Percentiles rank a stretch among this genome's conserved stretches.
phyloP scores from a whole-genome alignment of 805 yeast species.

The Cyberlindnera xylosilytica region DNA sequence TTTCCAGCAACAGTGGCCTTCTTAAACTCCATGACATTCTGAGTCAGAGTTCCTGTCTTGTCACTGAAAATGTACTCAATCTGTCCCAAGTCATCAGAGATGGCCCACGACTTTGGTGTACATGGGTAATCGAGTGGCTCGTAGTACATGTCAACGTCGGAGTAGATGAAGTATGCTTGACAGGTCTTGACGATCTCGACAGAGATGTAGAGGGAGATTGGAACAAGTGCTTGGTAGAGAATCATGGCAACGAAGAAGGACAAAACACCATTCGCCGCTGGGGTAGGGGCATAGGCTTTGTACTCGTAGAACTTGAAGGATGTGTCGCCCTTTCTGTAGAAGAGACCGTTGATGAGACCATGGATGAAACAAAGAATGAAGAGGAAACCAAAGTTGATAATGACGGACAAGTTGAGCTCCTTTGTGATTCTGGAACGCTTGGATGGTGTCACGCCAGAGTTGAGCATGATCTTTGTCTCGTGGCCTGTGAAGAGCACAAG shows the following conservation, averaged over 20 bases:
- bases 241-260: slow-evolving; percentile 74
- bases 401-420: slow-evolving; percentile 67
- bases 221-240: slow-evolving; percentile 75
- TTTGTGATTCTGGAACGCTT: slow-evolving; percentile 72
- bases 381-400: slow-evolving; percentile 59
- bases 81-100: slow-evolving; percentile 82
- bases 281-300: slow-evolving; percentile 61
- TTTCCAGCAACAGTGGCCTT: slow-evolving; percentile 74
- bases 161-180: slow-evolving; percentile 76
- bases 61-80: slow-evolving; percentile 82
- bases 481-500: slow-evolving; percentile 72
- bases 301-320: slow-evolving; percentile 65
- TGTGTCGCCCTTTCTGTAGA: slow-evolving; percentile 41
- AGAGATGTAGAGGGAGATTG: slow-evolving; percentile 77
- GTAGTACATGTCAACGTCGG: slow-evolving; percentile 71
- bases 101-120: slow-evolving; percentile 80
- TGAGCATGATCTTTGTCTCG: slow-evolving; percentile 77
- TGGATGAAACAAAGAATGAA: slow-evolving; percentile 66
- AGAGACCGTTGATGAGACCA: slow-evolving; percentile 70
- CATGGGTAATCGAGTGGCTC: slow-evolving; percentile 72
- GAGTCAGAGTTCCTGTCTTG: slow-evolving; percentile 81
- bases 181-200: slow-evolving; percentile 79
- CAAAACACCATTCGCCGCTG: slow-evolving; percentile 66
- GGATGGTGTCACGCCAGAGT: slow-evolving; percentile 75
- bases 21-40: slow-evolving; percentile 81